A percentile compares a stretch with the other conserved stretches of the same genome.
Conservation (phyloP, 176 grass and related monocot genomes). For the Triticum timopheevii region DNA sequence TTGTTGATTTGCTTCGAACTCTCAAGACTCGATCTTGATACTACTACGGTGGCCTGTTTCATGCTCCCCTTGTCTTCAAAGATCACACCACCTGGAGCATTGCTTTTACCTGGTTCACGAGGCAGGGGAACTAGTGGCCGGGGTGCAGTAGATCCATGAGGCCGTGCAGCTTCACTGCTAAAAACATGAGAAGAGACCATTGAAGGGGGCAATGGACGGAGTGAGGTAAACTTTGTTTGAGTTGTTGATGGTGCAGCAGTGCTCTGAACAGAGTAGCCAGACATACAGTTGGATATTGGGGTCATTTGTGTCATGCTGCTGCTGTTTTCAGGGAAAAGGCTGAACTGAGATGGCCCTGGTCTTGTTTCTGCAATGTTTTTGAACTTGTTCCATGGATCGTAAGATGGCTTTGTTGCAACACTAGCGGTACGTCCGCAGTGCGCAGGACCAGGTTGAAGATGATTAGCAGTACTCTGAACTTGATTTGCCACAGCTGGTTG, state of each 20-base stretch:
- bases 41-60: conserved; percentile 19
- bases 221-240: conserved; percentile 51
- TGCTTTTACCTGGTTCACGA: conserved; percentile 19
- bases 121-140: conserved; percentile 18
- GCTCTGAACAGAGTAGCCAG: conserved; percentile 29
- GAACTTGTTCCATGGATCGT: conserved; percentile 25
- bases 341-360: conserved; percentile 28
- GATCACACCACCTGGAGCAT: neutral
- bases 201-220: conserved; percentile 52
- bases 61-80: conserved; percentile 28
- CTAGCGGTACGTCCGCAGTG: conserved; percentile 4
- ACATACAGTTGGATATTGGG: conserved; percentile 10
- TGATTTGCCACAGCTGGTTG: conserved; percentile 18
- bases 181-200: conserved; percentile 40
- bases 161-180: conserved; percentile 23
- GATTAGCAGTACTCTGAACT: conserved; percentile 31
- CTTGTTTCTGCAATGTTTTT: conserved; percentile 37
- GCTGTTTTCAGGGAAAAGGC: conserved; percentile 28
- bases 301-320: conserved; percentile 26
- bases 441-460: conserved; percentile 12
- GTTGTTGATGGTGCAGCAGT: neutral
- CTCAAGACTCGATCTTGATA: conserved; percentile 25
- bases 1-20: conserved; percentile 13
- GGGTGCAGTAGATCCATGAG: conserved; percentile 28
- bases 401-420: conserved; percentile 41